Percentiles rank a stretch among this genome's conserved stretches.
Conservation (phyloP, 2,329 filamentous ascomycete genomes). For the Parascedosporium putredinis region DNA sequence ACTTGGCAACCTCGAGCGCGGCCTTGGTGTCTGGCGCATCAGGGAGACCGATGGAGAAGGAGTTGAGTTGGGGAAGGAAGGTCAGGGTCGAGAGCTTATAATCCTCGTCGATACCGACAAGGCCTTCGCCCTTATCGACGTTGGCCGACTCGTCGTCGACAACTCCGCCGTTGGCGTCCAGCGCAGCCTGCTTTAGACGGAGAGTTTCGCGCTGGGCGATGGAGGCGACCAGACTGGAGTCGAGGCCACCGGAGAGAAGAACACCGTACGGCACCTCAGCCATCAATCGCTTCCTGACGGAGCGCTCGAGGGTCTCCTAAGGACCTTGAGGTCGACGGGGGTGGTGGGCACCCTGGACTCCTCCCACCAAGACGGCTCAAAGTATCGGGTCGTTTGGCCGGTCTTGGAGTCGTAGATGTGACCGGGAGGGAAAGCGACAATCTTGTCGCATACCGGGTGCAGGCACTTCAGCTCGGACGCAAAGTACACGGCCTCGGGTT, state of each 20-base stretch:
- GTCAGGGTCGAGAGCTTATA: slow-evolving; percentile 83
- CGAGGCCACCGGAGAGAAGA: slow-evolving; percentile 84
- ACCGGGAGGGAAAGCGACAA: slow-evolving; percentile 86
- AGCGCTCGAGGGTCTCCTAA: slow-evolving; percentile 77
- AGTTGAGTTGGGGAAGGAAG: slow-evolving; percentile 90
- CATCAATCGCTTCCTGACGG: slow-evolving; percentile 95
- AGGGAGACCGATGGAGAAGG: slow-evolving; percentile 94
- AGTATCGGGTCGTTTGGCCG: slow-evolving; percentile 76
- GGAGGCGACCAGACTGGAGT: slow-evolving; percentile 88
- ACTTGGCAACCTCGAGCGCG: slow-evolving; percentile 86
- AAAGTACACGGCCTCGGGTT: slow-evolving; percentile 83
- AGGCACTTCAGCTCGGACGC: slow-evolving; percentile 94
- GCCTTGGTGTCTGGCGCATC: slow-evolving; percentile 87
- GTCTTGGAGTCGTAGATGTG: slow-evolving; percentile 95
- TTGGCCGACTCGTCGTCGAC: slow-evolving; percentile 32
- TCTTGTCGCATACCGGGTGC: slow-evolving; percentile 88
- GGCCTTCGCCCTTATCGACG: slow-evolving; percentile 52
- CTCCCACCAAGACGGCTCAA: slow-evolving; percentile 88
- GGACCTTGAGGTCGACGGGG: slow-evolving; percentile 71
- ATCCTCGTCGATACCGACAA: slow-evolving; percentile 91
- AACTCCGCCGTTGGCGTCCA: slow-evolving; percentile 33
- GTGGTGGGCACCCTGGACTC: slow-evolving; percentile 64
- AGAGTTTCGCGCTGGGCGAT: slow-evolving; percentile 92
- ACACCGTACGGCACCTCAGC: slow-evolving; percentile 98
- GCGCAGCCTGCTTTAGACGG: slow-evolving; percentile 57